Evolutionary conservation across 2,329 filamentous ascomycete genomes (phyloP).

Genomic region (Pseudogymnoascus sp.): DNA sequence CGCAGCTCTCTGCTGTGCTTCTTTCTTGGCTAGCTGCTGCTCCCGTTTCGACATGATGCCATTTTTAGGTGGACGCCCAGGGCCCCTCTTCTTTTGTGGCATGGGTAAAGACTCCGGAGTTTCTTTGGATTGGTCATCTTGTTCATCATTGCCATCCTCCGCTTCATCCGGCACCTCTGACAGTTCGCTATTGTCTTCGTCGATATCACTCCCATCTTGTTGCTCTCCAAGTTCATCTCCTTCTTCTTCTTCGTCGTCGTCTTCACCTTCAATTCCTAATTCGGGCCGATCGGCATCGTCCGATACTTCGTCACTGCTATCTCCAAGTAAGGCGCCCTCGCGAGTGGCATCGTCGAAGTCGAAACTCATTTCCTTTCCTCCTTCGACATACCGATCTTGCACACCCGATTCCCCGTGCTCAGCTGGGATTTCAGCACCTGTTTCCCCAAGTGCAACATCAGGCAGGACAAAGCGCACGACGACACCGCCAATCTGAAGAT

Average conservation of each 20-base stretch:
- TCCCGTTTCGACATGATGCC: slow-evolving; percentile 78
- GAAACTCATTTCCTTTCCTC: slow-evolving; percentile 66
- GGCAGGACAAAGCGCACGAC: slow-evolving; percentile 63
- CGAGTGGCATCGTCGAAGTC: slow-evolving; percentile 60
- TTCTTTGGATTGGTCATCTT: slow-evolving; percentile 10
- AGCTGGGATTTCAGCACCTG: slow-evolving; percentile 47
- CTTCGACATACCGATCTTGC: slow-evolving; percentile 45
- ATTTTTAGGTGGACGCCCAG: slow-evolving; percentile 75
- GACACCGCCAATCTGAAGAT: slow-evolving; percentile 67
- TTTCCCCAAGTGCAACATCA: slow-evolving; percentile 49
- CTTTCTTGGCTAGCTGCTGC: slow-evolving; percentile 56
- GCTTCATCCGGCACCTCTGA: slow-evolving; percentile 15
- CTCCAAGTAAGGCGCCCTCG: slow-evolving; percentile 45
- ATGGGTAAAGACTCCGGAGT: slow-evolving; percentile 19
- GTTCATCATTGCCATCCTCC: slow-evolving; percentile 18
- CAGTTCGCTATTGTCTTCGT: slow-evolving; percentile 20
- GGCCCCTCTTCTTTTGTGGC: slow-evolving; percentile 49
- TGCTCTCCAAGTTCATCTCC: slow-evolving; percentile 27
- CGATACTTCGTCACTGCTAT: slow-evolving; percentile 39
- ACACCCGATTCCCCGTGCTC: slow-evolving; percentile 41
- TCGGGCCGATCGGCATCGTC: slow-evolving; percentile 21
- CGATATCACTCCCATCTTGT: slow-evolving; percentile 20
- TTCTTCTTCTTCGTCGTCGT: slow-evolving; percentile 22
- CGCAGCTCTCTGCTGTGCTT: slow-evolving; percentile 51
- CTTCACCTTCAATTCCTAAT: slow-evolving; percentile 14